These are phyloP conservation scores for Colletotrichum lindemuthianum DNA, from an alignment of 2,329 filamentous ascomycete genomes.

Conservation along the genomic window DNA sequence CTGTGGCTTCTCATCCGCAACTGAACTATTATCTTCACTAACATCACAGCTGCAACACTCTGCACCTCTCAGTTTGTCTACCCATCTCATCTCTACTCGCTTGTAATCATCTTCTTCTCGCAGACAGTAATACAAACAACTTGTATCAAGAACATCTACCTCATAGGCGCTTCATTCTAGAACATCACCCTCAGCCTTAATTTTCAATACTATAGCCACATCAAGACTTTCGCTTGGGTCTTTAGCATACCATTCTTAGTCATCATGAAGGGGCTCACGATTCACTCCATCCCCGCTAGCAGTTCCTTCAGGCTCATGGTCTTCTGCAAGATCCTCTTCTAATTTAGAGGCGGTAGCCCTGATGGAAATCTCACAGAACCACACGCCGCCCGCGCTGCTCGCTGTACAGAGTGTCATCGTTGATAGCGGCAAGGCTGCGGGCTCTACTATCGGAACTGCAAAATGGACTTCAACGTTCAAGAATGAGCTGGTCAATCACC, in stretches of 20 bases:
- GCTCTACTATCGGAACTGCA: conserved; percentile 42
- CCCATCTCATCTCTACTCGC: conserved; percentile 42
- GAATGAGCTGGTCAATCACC: conserved; percentile 45
- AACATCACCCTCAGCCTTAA: background rate
- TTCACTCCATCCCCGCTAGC: background rate
- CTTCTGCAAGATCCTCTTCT: background rate
- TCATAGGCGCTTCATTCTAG: conserved; percentile 43
- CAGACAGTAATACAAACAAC: conserved; percentile 42
- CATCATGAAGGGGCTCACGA: background rate
- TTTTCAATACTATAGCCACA: background rate
- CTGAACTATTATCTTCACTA: conserved; percentile 44
- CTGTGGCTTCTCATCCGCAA: conserved; percentile 55
- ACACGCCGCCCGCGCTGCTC: conserved; percentile 46
- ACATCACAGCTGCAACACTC: conserved; percentile 37
- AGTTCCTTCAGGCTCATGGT: background rate
- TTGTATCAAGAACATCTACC: conserved; percentile 46
- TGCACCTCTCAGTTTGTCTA: conserved; percentile 41
- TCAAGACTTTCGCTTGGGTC: background rate
- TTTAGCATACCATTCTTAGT: conserved; percentile 1
- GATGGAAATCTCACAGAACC: conserved; percentile 27
- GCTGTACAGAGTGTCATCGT: conserved; percentile 45
- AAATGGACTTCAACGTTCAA: conserved; percentile 51
- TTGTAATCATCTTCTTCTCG: conserved; percentile 53
- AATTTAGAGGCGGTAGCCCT: background rate
- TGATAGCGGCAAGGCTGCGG: conserved; percentile 45